Base-by-base conservation (phyloP, 208 protist genomes). In the Acanthamoeba triangularis region DNA sequence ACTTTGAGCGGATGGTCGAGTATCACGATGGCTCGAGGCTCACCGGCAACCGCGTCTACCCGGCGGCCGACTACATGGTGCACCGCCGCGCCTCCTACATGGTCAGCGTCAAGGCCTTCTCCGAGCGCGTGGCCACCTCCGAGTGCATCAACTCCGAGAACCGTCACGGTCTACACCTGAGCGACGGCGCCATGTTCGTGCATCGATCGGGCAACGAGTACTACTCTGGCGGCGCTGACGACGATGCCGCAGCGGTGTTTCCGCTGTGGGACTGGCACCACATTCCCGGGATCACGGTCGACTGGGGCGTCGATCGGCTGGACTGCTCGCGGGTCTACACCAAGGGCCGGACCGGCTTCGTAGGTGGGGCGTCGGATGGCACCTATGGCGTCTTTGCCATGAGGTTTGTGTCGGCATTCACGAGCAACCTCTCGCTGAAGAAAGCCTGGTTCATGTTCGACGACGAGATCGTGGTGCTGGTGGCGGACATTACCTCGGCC, bases 381-480 rank as follows among this genome's bases (percentile, higher is more conserved):
- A 41, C 13, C 20, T 41, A 63, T n/a, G 80, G 80, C 41, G 47
- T 37, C 7, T 88, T 88, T 49, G 52, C 49, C 28, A 37, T 88
- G 80, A 0, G 35, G 4, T 88, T 88, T 49, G 7, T 28, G 49
- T 88, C 80, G 44, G 49, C 80, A 5, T 65, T 88, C 49, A 47
- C 80, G 16, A 4, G 14, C 7, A 88, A 88, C 35, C 80, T 88
- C 20, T 18, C 23, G 49, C 63, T 88, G 49, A 28, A 88, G 80
- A 88, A 88, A 49, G 20, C 80, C 2, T 88, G 80, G 80, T 88
- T 88, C 49, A 56, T 88, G 80, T 88, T 88, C 47, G 80, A 88
- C 49, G 4, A 63, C 41, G 80, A 88, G 80, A 88, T 88, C 47
- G 49, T 88, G 1, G 80, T 88, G 41, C 33, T 88, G 13, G 80